Evolutionary conservation across 164 flowering plant species (phyloP), one percentile per base, ranked within the genome.

Genomic region (Piper betle): DNA sequence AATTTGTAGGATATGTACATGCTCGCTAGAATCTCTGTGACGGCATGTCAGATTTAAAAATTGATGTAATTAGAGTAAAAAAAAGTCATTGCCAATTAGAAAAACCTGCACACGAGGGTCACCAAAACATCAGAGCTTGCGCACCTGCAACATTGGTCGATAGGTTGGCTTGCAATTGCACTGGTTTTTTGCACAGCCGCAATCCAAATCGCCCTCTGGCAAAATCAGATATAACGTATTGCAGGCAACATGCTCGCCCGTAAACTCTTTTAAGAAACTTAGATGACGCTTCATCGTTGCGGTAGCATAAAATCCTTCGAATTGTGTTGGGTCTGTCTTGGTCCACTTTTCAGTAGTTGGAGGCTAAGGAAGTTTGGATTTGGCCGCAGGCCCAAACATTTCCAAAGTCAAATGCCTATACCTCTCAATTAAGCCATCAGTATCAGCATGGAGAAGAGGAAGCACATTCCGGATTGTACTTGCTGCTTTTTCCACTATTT

Each of bases 241-340:
- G 33, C 33, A 25, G 33, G 33, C 33, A 25, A 25, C 33, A 25
- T 25, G 50, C 50, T 6, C 3, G 13, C 50, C 10, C 73, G 74
- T 79, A 91, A 1, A 76, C 76, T 74, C 84, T 88, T 78, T 82
- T 91, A 0, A 91, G 83, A 68, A 88, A 91, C 73, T 75, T 85
- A 0, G 86, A 62, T 4, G 97, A 92, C 15, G 64, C 66, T 40
- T 82, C 84, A 58, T 88, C 98, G 62, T 80, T 73, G 50, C 96
- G 75, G 59, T 84, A 66, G 68, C 98, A 88, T 58, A 88, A 64
- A 56, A 91, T 80, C 6, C 95, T 72, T 52, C 88, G 65, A 9
- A 91, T 61, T 1, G 98, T 91, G 78, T 85, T 81, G 96, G 86
- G 42, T 91, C 96, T 52, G 70, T 69, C 0, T 84, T 82, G 62